These are phyloP conservation scores for Colletotrichum magnum DNA, from an alignment of 2,329 filamentous ascomycete genomes.

Conservation along the genomic window DNA sequence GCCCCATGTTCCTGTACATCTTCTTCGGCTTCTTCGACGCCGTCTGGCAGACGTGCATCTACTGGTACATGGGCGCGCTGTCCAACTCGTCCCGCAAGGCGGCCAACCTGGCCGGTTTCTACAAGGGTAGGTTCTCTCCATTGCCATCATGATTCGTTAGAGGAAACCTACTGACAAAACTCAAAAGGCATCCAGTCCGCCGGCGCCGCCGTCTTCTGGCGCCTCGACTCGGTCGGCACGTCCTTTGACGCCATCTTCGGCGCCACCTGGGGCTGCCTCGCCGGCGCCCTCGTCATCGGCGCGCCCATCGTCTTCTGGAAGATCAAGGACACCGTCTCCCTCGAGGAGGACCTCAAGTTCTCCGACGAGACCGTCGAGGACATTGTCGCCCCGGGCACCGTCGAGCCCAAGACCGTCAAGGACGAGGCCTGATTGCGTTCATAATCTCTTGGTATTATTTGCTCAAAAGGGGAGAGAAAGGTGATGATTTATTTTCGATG, in stretches of 20 bases:
- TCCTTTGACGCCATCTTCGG: slow-evolving; percentile 81
- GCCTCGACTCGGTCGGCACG: slow-evolving; percentile 73
- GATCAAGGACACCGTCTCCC: slow-evolving; percentile 83
- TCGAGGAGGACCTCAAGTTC: slow-evolving; percentile 88
- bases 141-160: not conserved
- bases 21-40: slow-evolving; percentile 94
- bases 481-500: not conserved
- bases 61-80: slow-evolving; percentile 96
- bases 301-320: slow-evolving; percentile 83
- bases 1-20: slow-evolving; percentile 90
- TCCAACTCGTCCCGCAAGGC: slow-evolving; percentile 94
- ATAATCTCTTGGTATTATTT: not conserved
- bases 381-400: slow-evolving; percentile 61
- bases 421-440: slow-evolving; percentile 17
- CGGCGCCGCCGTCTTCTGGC: slow-evolving; percentile 82
- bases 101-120: slow-evolving; percentile 92
- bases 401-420: slow-evolving; percentile 18
- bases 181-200: slow-evolving; percentile 80
- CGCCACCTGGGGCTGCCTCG: slow-evolving; percentile 80
- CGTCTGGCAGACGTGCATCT: slow-evolving; percentile 89
- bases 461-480: not conserved
- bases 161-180: slow-evolving; percentile 37
- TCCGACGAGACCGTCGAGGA: slow-evolving; percentile 87
- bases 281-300: slow-evolving; percentile 81
- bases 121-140: slow-evolving; percentile 69